Evolutionary conservation across 805 yeast species (phyloP), one percentile per base, ranked within the genome.

Genomic region (Cyberlindnera bimundalis): DNA sequence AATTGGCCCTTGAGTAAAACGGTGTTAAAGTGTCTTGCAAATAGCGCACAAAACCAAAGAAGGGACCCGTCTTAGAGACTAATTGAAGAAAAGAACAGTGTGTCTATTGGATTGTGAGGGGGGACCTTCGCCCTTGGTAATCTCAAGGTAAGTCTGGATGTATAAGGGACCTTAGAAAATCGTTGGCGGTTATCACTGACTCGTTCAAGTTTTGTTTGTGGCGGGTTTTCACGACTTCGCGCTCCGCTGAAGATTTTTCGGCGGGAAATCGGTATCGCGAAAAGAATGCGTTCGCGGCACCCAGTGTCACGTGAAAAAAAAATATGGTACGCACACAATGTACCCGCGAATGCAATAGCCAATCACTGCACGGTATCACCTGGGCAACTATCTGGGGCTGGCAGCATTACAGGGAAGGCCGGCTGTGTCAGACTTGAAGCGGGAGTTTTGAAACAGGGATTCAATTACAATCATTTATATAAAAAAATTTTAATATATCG

Each of bases 321-420:
- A 21, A 10, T 21, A 21, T n/a, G 33, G 33, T 20, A 21, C 8
- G 28, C 24, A 23, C 33, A 35, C 29, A 28, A 20, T 29, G 29
- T 20, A 25, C 30, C 30, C 41, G 41, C 45, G 40, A 41, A 23
- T 11, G 18, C 15, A 11, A 17, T 43, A 39, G 26, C 47, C 47
- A 43, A 43, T 43, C 47, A 43, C 20, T 39, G 46, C 29, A 23
- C 35, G 39, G 34, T 18, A 38, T 43, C 47, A 36, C 47, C 42
- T 32, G 40, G 47, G 47, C 47, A 43, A 43, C 47, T 39, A 43
- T 43, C 47, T 25, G 14, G 35, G 31, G 26, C 33, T 23, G 33
- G 30, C 18, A n/a, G n/a, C n/a, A n/a, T n/a, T n/a, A n/a, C n/a
- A n/a, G n/a, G n/a, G n/a, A n/a, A n/a, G n/a, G n/a, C n/a, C n/a